Percentiles rank a stretch among this genome's conserved stretches.
Conservation (phyloP, 164 flowering plant genomes). For the Vitis riparia region DNA sequence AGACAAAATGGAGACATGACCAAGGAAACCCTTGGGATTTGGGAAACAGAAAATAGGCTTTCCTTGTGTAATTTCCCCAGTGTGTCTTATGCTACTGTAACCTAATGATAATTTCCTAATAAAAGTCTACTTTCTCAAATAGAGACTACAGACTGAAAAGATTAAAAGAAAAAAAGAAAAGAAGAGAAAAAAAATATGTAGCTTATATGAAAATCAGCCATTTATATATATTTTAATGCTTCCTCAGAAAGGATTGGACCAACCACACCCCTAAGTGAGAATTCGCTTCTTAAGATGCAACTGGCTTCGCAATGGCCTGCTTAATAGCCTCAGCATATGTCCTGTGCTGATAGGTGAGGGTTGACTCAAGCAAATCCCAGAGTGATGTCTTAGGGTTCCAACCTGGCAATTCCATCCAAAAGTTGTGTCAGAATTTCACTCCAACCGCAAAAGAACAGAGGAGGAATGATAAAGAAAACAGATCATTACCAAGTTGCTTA, state of each 20-base stretch:
- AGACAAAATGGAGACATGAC: not conserved
- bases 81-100: not conserved
- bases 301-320: conserved; percentile 67
- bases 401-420: conserved; percentile 35
- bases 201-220: conserved; percentile 3
- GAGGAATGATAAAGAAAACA: not conserved
- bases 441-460: not conserved
- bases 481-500: conserved; percentile 74
- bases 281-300: conserved; percentile 38
- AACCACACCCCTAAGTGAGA: conserved; percentile 3
- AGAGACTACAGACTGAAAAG: not conserved
- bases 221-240: conserved; percentile 1
- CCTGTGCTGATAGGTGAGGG: conserved; percentile 95
- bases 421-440: not conserved
- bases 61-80: conserved; percentile 5
- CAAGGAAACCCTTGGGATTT: not conserved
- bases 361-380: conserved; percentile 94
- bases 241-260: conserved; percentile 8
- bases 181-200: conserved; percentile 8
- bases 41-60: conserved; percentile 5
- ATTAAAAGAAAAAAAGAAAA: not conserved
- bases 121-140: too few relatives aligned
- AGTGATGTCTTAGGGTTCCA: conserved; percentile 98
- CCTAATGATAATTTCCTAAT: too few relatives aligned
- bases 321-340: conserved; percentile 89